A percentile compares a stretch with the other conserved stretches of the same genome.
These are phyloP conservation scores for Vanderwaltozyma yarrowii DNA, from an alignment of 805 yeast genomes.

Conservation along the genomic window DNA sequence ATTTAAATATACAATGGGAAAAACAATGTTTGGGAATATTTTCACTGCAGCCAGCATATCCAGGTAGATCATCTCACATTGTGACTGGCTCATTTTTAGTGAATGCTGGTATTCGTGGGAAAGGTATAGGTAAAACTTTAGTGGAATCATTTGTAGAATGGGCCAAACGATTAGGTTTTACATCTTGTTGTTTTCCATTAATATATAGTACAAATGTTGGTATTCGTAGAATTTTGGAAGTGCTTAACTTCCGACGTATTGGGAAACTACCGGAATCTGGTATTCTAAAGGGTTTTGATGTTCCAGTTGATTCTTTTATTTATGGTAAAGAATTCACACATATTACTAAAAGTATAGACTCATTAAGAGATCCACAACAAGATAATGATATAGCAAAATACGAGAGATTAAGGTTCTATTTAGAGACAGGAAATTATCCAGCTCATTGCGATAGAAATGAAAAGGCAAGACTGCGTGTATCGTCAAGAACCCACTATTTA, in stretches of 20 bases:
- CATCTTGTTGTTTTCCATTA: slow-evolving; percentile 71
- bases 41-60: slow-evolving; percentile 76
- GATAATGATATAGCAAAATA: slow-evolving; percentile 37
- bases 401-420: slow-evolving; percentile 66
- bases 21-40: slow-evolving; percentile 87
- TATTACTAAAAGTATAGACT: slow-evolving; percentile 24
- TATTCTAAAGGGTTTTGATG: slow-evolving; percentile 70
- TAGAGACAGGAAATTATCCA: slow-evolving; percentile 82
- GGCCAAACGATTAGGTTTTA: slow-evolving; percentile 85
- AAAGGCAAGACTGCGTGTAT: slow-evolving; percentile 67
- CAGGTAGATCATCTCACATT: slow-evolving; percentile 89
- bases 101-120: slow-evolving; percentile 85
- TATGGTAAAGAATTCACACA: slow-evolving; percentile 73
- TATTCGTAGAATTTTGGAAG: slow-evolving; percentile 69
- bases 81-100: slow-evolving; percentile 84
- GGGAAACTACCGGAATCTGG: slow-evolving; percentile 87
- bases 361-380: slow-evolving; percentile 20
- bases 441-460: slow-evolving; percentile 72
- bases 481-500: slow-evolving; percentile 67
- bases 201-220: slow-evolving; percentile 84
- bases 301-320: slow-evolving; percentile 77
- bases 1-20: slow-evolving; percentile 63
- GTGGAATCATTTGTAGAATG: slow-evolving; percentile 80
- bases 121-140: slow-evolving; percentile 80
- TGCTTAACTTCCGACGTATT: slow-evolving; percentile 61